phyloP scores from a whole-genome alignment of 768 basidiomycete genomes.

The Chalciporus sphaerocephalus region DNA sequence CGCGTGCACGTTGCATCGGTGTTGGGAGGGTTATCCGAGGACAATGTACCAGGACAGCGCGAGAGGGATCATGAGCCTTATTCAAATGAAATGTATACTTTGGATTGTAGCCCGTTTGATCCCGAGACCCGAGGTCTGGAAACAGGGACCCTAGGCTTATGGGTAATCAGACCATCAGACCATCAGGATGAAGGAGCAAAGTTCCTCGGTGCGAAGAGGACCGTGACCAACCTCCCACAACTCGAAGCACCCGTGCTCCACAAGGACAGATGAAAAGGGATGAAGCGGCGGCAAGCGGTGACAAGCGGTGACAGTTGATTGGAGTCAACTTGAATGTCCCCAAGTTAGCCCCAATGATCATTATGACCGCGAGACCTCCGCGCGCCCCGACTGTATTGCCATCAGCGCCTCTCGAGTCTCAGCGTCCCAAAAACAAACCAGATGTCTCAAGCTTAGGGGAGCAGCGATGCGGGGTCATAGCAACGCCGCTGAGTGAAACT shows the following conservation, averaged over 20 bases:
- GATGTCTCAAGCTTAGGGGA: slow-evolving; percentile 7
- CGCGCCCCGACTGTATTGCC: slow-evolving; percentile 12
- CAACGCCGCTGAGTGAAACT: slow-evolving; percentile 28
- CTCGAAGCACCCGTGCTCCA: too few species aligned
- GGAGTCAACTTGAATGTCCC: not conserved
- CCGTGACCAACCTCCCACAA: not conserved
- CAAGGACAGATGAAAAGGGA: too few species aligned
- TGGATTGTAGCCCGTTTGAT: not conserved
- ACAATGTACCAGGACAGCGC: not conserved
- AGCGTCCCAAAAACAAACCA: slow-evolving; percentile 10
- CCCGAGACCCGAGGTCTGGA: not conserved
- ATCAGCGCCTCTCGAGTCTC: slow-evolving; percentile 8
- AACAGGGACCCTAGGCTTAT: too few species aligned
- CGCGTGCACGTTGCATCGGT: not conserved
- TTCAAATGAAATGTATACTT: too few species aligned
- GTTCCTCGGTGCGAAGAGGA: not conserved
- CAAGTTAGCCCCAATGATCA: slow-evolving; percentile 1
- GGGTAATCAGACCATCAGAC: too few species aligned
- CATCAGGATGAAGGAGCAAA: too few species aligned
- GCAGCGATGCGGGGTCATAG: slow-evolving; percentile 21
- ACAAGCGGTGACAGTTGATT: not conserved
- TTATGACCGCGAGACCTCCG: slow-evolving; percentile 23
- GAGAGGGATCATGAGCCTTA: too few species aligned
- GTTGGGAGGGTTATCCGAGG: not conserved
- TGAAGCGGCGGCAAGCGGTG: too few species aligned